Percentiles rank a stretch among this genome's conserved stretches.
phyloP scores from a whole-genome alignment of 495 filamentous ascomycete genomes.

The Cercophora sp. region DNA sequence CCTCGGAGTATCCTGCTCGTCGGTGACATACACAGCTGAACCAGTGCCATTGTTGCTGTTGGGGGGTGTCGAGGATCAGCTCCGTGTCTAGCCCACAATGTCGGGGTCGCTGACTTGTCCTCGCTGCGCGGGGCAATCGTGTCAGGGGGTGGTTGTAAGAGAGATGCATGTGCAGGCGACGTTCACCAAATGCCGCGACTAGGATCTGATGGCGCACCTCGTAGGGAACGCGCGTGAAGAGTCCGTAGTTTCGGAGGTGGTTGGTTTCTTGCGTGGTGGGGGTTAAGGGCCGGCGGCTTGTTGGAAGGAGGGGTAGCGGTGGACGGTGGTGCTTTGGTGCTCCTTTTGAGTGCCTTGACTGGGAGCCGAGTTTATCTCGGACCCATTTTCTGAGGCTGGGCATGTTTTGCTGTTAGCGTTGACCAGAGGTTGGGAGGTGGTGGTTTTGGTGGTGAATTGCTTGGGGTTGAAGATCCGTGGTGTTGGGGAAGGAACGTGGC shows the following conservation, averaged over 20 bases:
- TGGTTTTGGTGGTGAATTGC: too few relatives aligned
- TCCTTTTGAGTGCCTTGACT: too few relatives aligned
- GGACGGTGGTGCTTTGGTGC: too few relatives aligned
- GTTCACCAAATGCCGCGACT: slow-evolving; percentile 18
- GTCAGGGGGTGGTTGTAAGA: slow-evolving; percentile 13
- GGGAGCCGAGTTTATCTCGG: too few relatives aligned
- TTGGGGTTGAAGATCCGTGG: too few relatives aligned
- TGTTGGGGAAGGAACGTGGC: too few relatives aligned
- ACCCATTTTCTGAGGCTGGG: too few relatives aligned
- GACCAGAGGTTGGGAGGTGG: too few relatives aligned
- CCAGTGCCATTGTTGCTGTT: slow-evolving; percentile 18
- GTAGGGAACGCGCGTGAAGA: slow-evolving; percentile 13
- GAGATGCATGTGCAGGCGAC: slow-evolving; percentile 19
- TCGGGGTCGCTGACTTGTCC: background rate
- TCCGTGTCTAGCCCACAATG: background rate
- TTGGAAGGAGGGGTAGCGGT: too few relatives aligned
- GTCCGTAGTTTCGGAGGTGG: slow-evolving; percentile 6
- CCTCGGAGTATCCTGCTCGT: background rate
- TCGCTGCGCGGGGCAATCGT: background rate
- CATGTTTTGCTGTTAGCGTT: too few relatives aligned
- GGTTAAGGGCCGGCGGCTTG: too few relatives aligned
- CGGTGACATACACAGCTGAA: slow-evolving; percentile 22
- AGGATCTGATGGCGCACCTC: slow-evolving; percentile 21
- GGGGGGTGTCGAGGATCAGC: slow-evolving; percentile 2
- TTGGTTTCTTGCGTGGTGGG: too few relatives aligned